phyloP scores from a whole-genome alignment of 768 basidiomycete species.

The Suillus ampliporus region DNA sequence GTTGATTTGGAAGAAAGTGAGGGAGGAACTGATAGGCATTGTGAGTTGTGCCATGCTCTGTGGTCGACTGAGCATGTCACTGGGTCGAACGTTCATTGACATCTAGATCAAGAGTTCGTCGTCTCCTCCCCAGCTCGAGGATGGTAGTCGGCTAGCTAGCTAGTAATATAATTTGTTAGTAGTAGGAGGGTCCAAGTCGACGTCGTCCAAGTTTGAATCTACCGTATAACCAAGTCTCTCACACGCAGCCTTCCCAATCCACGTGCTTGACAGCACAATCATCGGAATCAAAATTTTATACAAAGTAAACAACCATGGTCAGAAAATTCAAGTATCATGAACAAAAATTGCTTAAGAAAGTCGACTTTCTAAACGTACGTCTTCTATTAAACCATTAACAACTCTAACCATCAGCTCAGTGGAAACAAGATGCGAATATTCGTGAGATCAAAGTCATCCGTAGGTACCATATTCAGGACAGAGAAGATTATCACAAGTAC shows the following conservation, averaged over 20 bases:
- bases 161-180: too few relatives aligned
- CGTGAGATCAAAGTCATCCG: conserved; percentile 95
- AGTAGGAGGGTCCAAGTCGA: conserved; percentile 13
- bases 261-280: conserved; percentile 28
- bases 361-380: conserved; percentile 92
- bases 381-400: conserved; percentile 3
- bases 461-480: conserved; percentile 91
- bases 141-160: conserved; percentile 3
- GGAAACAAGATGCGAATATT: conserved; percentile 93
- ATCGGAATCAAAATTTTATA: conserved; percentile 9
- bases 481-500: conserved; percentile 94
- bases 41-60: conserved; percentile 48
- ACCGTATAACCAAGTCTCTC: conserved; percentile 13
- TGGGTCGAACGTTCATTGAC: conserved; percentile 59
- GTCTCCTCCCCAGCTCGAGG: too few relatives aligned
- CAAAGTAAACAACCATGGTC: conserved; percentile 64
- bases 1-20: conserved; percentile 46
- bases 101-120: too few relatives aligned
- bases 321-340: conserved; percentile 96
- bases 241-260: conserved; percentile 33
- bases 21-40: conserved; percentile 39
- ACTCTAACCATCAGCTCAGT: conserved; percentile 51
- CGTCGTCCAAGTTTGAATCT: conserved; percentile 18
- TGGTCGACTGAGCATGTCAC: conserved; percentile 53
- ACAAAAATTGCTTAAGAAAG: conserved; percentile 92